Conservation (phyloP, 139 green algal species). For the Klebsormidium nitens region DNA sequence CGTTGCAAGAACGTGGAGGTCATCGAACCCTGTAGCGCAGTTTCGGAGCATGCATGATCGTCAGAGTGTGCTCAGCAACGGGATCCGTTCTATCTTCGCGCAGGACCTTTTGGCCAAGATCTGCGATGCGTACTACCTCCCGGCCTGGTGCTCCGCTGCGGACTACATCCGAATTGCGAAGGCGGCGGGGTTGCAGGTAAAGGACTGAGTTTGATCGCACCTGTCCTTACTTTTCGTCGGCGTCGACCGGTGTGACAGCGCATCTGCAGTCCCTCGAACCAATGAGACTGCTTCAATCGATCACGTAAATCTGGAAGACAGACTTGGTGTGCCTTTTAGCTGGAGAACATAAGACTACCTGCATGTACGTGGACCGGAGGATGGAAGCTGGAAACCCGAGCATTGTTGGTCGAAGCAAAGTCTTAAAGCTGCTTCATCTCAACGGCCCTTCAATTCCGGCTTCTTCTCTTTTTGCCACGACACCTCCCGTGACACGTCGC, state of each 20-base stretch:
- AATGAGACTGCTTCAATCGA: background rate
- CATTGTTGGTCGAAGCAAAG: too few relatives aligned
- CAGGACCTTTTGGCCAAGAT: conserved; percentile 81
- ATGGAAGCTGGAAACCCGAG: too few relatives aligned
- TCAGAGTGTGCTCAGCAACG: conserved; percentile 13
- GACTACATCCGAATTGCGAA: conserved; percentile 79
- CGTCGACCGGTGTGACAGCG: too few relatives aligned
- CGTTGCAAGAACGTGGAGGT: too few relatives aligned
- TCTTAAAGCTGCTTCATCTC: too few relatives aligned
- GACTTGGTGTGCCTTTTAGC: background rate
- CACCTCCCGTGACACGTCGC: too few relatives aligned
- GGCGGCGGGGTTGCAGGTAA: conserved; percentile 40
- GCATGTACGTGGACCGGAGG: background rate
- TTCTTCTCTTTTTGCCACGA: too few relatives aligned
- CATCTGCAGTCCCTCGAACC: background rate
- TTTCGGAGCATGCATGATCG: too few relatives aligned
- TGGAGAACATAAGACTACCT: background rate
- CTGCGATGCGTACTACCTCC: conserved; percentile 95
- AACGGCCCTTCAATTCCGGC: too few relatives aligned
- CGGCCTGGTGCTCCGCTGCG: conserved; percentile 81
- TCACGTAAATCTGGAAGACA: background rate
- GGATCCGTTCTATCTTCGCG: conserved; percentile 38
- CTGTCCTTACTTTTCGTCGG: background rate
- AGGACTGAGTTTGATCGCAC: background rate
- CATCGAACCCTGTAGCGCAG: too few relatives aligned